These are phyloP conservation scores for Solanum etuberosum DNA, from an alignment of 257 asterid genomes.

Conservation along the genomic window DNA sequence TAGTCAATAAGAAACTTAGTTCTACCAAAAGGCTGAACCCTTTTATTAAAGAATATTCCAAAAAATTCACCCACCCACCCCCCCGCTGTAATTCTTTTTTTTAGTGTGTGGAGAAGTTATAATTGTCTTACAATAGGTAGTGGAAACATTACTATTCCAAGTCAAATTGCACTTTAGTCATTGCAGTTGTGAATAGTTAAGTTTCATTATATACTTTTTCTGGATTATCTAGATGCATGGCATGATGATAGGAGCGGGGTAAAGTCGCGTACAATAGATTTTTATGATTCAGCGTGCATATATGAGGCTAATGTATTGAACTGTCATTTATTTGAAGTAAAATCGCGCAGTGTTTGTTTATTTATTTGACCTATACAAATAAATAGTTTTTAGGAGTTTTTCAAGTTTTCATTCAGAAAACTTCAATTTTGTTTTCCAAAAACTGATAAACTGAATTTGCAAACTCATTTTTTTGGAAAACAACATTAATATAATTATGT, in stretches of 20 bases:
- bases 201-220: neutral
- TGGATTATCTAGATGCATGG: neutral
- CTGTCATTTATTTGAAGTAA: neutral
- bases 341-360: neutral
- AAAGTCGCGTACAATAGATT: neutral
- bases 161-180: neutral
- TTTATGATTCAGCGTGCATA: neutral
- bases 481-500: neutral
- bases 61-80: neutral
- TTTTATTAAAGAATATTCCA: neutral
- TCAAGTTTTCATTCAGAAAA: neutral
- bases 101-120: neutral
- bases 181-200: neutral
- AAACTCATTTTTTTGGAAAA: neutral
- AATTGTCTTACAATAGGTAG: neutral
- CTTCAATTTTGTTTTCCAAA: neutral
- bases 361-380: neutral
- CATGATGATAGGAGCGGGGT: no score
- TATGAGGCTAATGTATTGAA: neutral
- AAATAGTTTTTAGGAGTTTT: neutral
- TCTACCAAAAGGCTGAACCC: neutral
- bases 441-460: neutral
- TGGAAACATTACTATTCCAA: neutral
- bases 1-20: neutral
- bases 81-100: neutral